These are phyloP conservation scores for Xylariales sp. DNA, from an alignment of 2,329 filamentous ascomycete species.

Conservation along the genomic window DNA sequence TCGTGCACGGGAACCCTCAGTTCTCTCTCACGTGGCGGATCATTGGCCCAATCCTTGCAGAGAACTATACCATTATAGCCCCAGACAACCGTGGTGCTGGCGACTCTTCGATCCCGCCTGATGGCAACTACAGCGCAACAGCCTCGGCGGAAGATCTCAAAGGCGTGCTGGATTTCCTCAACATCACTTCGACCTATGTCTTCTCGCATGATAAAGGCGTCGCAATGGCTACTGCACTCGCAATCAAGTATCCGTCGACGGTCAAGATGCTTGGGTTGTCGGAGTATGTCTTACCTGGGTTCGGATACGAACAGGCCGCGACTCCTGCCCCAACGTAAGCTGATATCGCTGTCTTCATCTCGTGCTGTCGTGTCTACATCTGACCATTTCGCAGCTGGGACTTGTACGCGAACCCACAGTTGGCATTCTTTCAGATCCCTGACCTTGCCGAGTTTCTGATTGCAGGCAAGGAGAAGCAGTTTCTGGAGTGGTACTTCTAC, in stretches of 20 bases:
- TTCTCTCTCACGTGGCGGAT: constrained; percentile 34
- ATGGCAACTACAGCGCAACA: constrained; percentile 35
- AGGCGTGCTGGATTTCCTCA: constrained; percentile 36
- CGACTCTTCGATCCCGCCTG: constrained; percentile 32
- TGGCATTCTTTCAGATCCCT: constrained; percentile 41
- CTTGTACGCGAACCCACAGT: constrained; percentile 36
- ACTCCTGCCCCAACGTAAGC: constrained; percentile 22
- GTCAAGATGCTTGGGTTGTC: constrained; percentile 31
- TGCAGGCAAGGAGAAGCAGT: constrained; percentile 33
- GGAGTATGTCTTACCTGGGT: constrained; percentile 38
- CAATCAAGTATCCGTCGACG: constrained; percentile 28
- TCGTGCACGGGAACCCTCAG: constrained; percentile 38
- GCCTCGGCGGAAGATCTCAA: constrained; percentile 34
- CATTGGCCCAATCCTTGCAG: constrained; percentile 34
- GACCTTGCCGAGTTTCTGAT: constrained; percentile 44
- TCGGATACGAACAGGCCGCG: constrained; percentile 30
- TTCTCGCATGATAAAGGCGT: constrained; percentile 42
- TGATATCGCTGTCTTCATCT: no score
- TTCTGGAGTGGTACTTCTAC: constrained; percentile 42
- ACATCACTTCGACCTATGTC: constrained; percentile 35
- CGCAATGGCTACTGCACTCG: constrained; percentile 35
- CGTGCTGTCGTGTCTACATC: no score
- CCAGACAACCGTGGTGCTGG: constrained; percentile 37
- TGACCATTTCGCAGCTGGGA: constrained; percentile 26
- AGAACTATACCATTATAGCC: constrained; percentile 39